Conservation (phyloP, 148 eudicot species). For the Vaccinium myrtillus region DNA sequence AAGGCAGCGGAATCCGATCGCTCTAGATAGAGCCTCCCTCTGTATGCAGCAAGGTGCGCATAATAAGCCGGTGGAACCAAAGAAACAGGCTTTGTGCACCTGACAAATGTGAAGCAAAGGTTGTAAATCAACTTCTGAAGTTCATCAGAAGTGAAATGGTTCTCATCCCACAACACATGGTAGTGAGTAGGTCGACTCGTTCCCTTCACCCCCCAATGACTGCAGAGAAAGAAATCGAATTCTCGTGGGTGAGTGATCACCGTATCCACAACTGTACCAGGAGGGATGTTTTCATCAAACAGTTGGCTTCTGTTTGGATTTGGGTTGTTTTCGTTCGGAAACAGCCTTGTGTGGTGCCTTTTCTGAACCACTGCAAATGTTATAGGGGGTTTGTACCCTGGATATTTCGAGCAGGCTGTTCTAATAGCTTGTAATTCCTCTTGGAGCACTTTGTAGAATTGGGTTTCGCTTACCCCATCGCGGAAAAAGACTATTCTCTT, state of each 20-base stretch:
- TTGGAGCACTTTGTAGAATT: slow-evolving; percentile 75
- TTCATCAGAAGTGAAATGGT: slow-evolving; percentile 77
- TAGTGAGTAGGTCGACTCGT: slow-evolving; percentile 89
- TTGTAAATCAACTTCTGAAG: slow-evolving; percentile 75
- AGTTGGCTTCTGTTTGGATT: slow-evolving; percentile 23
- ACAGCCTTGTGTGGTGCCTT: slow-evolving; percentile 85
- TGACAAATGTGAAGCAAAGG: slow-evolving; percentile 83
- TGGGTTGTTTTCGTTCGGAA: slow-evolving; percentile 54
- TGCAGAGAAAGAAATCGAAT: slow-evolving; percentile 85
- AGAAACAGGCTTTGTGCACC: slow-evolving; percentile 93
- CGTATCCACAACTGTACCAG: slow-evolving; percentile 88
- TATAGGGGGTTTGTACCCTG: slow-evolving; percentile 66
- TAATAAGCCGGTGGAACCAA: slow-evolving; percentile 94
- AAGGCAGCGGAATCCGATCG: slow-evolving; percentile 38
- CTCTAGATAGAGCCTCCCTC: slow-evolving; percentile 82
- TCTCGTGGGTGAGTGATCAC: slow-evolving; percentile 83
- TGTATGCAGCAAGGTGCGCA: slow-evolving; percentile 92
- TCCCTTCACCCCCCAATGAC: slow-evolving; percentile 92
- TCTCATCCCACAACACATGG: slow-evolving; percentile 88
- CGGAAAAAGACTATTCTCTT: slow-evolving; percentile 71
- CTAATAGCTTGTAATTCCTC: slow-evolving; percentile 67
- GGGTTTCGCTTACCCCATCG: slow-evolving; percentile 96
- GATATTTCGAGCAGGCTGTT: slow-evolving; percentile 47
- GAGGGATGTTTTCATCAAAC: slow-evolving; percentile 65
- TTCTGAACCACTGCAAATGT: slow-evolving; percentile 90